Percentiles rank a stretch among this genome's conserved stretches.
Evolutionary conservation across 2,329 filamentous ascomycete genomes (phyloP).

Genomic region (Septoria linicola): DNA sequence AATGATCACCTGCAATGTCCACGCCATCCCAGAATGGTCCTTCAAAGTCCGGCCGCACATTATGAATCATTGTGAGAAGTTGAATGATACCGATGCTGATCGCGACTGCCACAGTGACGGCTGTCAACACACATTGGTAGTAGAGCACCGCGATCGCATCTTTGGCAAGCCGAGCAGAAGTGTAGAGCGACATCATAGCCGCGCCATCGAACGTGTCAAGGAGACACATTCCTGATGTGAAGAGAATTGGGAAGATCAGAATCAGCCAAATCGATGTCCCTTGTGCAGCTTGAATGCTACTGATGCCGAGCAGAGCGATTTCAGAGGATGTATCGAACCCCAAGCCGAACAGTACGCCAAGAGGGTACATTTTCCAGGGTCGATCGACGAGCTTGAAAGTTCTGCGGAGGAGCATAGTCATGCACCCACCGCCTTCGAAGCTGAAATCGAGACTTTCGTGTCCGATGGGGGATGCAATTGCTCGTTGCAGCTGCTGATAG

Average conservation of each 20-base stretch:
- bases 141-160: conserved; percentile 90
- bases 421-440: conserved; percentile 73
- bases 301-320: conserved; percentile 86
- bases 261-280: conserved; percentile 94
- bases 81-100: conserved; percentile 85
- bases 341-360: conserved; percentile 81
- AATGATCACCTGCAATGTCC: conserved; percentile 70
- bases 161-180: conserved; percentile 70
- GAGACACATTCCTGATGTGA: conserved; percentile 94
- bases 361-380: conserved; percentile 95
- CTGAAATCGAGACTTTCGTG: conserved; percentile 52
- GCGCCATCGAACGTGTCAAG: conserved; percentile 91
- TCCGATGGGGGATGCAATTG: conserved; percentile 52
- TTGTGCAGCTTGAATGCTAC: conserved; percentile 77
- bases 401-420: conserved; percentile 68
- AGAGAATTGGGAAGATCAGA: conserved; percentile 83
- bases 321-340: conserved; percentile 96
- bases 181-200: conserved; percentile 92
- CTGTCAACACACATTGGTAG: conserved; percentile 85
- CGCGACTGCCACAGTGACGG: conserved; percentile 78
- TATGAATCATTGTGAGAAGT: conserved; percentile 72
- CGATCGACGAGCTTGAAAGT: conserved; percentile 71
- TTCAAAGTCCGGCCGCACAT: conserved; percentile 65
- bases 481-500: conserved; percentile 63
- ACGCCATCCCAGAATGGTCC: conserved; percentile 92